Evolutionary conservation across 495 filamentous ascomycete species (phyloP), one percentile per base, ranked within the genome.

Genomic region (Aspergillus biplanus): DNA sequence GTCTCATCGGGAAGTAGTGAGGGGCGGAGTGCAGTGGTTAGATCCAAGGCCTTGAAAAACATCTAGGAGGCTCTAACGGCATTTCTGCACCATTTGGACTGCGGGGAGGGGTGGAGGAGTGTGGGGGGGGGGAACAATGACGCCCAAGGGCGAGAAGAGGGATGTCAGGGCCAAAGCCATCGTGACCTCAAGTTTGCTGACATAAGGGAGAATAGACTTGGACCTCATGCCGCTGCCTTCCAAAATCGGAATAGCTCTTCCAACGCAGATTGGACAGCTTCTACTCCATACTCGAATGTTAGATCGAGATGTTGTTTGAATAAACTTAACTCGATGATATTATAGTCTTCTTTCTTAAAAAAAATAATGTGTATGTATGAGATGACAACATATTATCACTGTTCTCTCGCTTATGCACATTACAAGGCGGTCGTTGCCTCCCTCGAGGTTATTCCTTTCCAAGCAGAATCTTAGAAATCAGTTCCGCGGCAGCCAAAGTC

Each of bases 21-120:
- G 48, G 95, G 95, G 80, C 96, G 90, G 71, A 97, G 86, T 63
- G 95, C 95, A 75, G 92, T 96, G 7, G 96, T 98, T 68, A 99
- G 85, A 77, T 97, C 93, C 69, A 98, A 82, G 70, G 88, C 87
- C 82, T 94, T 93, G 84, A 97, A 87, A 82, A 93, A 94, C 92
- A 96, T 96, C 83, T 92, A 92, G 86, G 79, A 67, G 60, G 55
- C 56, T 46, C 57, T 52, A 52, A 53, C 59, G 60, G 68, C 86
- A 85, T 86, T 76, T 74, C 71, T 65, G 58, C 62, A 59, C 59
- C 39, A 54, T 35, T 32, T 15, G 18, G 55, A 49, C 35, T 62
- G 55, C 31, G 52, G 50, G 33, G 21, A 27, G 21, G 21, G 21
- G 21, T 1, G 1, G 21, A 27, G 21, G 21, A 27, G 21, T 27